Conservation (phyloP, 495 filamentous ascomycete genomes). For the Pyrenopolyporus hunteri region DNA sequence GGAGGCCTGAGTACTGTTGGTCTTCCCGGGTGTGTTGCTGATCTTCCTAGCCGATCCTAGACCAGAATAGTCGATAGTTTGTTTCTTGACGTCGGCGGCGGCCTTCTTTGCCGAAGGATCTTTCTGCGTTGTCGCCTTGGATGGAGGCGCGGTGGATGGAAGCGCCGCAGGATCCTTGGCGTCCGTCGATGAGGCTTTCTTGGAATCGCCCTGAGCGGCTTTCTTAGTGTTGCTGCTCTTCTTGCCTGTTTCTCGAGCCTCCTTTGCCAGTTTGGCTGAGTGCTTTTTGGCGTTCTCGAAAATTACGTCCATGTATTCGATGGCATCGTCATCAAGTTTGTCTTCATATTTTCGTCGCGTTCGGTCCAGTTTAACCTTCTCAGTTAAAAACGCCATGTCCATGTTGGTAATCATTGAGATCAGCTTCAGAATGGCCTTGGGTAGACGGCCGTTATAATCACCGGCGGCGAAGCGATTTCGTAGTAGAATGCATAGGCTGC, state of each 20-base stretch:
- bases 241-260: slow-evolving; percentile 5
- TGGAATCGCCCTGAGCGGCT: slow-evolving; percentile 1
- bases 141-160: background rate
- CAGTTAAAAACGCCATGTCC: slow-evolving; percentile 43
- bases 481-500: slow-evolving; percentile 66
- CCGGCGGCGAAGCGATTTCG: slow-evolving; percentile 68
- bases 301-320: slow-evolving; percentile 48
- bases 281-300: slow-evolving; percentile 60
- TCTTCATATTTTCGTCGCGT: slow-evolving; percentile 67
- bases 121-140: slow-evolving; percentile 10
- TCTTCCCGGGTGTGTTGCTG: slow-evolving; percentile 29
- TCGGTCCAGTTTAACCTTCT: slow-evolving; percentile 71
- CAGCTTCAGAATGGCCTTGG: slow-evolving; percentile 69
- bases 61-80: slow-evolving; percentile 36
- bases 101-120: slow-evolving; percentile 24
- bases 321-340: slow-evolving; percentile 67
- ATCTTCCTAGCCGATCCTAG: slow-evolving; percentile 40
- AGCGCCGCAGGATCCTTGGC: background rate
- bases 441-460: slow-evolving; percentile 68
- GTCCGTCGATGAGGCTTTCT: slow-evolving; percentile 14
- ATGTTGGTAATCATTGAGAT: slow-evolving; percentile 62
- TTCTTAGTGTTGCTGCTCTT: slow-evolving; percentile 16
- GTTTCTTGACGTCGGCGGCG: slow-evolving; percentile 25
- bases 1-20: slow-evolving; percentile 14
- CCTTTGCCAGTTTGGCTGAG: slow-evolving; percentile 54